Evolutionary conservation across 1,284 basidiomycete genomes (phyloP).

Genomic region (Mrakiaceae sp.): DNA sequence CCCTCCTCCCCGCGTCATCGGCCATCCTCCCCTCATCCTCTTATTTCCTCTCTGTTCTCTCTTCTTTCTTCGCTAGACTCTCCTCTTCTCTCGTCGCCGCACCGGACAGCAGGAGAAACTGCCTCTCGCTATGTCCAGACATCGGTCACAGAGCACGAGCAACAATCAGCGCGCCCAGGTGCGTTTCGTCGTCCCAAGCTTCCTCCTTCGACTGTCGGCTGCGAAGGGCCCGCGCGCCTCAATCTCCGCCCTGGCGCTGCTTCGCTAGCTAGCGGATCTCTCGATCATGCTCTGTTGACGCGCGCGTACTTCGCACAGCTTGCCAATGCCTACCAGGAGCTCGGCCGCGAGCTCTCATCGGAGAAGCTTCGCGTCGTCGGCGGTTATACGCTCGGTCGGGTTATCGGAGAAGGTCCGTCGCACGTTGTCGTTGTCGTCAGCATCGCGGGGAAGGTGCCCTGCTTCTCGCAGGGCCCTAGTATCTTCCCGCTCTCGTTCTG

Average conservation of each 20-base stretch:
- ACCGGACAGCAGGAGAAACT: too few species aligned
- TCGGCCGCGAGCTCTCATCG: conserved; percentile 86
- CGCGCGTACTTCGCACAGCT: conserved; percentile 41
- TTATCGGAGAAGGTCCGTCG: conserved; percentile 79
- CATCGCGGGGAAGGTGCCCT: too few species aligned
- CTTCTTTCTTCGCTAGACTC: neutral
- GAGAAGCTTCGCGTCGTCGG: conserved; percentile 82
- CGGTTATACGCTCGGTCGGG: conserved; percentile 87
- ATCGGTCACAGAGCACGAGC: neutral
- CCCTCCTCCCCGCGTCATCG: too few species aligned
- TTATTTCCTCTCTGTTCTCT: neutral
- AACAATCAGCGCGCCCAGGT: conserved; percentile 17
- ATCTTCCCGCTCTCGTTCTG: too few species aligned
- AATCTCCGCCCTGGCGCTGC: too few species aligned
- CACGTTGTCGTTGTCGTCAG: too few species aligned
- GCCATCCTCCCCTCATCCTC: neutral
- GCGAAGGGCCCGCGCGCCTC: too few species aligned
- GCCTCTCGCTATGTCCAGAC: neutral
- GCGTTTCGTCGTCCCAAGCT: neutral
- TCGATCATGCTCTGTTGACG: neutral
- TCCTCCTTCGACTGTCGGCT: neutral
- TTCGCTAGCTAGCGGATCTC: neutral
- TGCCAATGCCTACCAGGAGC: conserved; percentile 88
- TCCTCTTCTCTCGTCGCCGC: too few species aligned
- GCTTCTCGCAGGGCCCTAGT: too few species aligned